Percentiles rank a stretch among this genome's conserved stretches.
Conservation (phyloP, 805 yeast genomes). For the Suhomyces faveliae region DNA sequence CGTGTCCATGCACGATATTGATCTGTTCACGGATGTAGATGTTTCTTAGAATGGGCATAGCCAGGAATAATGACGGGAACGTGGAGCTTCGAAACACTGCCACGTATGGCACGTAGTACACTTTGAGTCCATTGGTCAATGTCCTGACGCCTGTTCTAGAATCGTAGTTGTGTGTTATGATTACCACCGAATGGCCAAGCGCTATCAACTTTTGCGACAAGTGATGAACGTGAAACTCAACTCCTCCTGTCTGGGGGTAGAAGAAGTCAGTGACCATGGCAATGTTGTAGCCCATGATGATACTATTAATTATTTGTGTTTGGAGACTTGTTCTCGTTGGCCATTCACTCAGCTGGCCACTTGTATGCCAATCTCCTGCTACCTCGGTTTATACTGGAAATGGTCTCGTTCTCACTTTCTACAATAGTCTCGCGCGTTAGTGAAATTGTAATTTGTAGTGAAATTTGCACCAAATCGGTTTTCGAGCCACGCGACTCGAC, state of each 20-base stretch:
- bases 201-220: conserved; percentile 77
- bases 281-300: conserved; percentile 31
- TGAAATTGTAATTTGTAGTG: too few relatives aligned
- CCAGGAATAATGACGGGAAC: conserved; percentile 84
- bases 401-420: background rate
- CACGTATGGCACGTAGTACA: conserved; percentile 82
- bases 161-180: conserved; percentile 87
- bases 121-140: conserved; percentile 87
- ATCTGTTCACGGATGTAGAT: conserved; percentile 83
- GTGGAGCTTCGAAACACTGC: conserved; percentile 82
- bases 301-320: background rate
- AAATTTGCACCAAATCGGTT: background rate
- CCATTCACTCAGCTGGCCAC: background rate
- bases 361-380: too few relatives aligned
- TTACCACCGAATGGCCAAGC: conserved; percentile 80
- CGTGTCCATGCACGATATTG: conserved; percentile 94
- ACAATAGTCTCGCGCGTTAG: background rate
- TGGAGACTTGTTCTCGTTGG: background rate
- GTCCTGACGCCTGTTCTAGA: conserved; percentile 78
- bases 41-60: conserved; percentile 81
- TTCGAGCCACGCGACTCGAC: background rate
- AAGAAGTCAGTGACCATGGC: conserved; percentile 94
- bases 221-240: conserved; percentile 92
- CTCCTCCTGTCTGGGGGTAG: conserved; percentile 98
- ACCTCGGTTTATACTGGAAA: background rate